These are phyloP conservation scores for Hydnomerulius pinastri DNA, from an alignment of 768 basidiomycete genomes.

Conservation along the genomic window DNA sequence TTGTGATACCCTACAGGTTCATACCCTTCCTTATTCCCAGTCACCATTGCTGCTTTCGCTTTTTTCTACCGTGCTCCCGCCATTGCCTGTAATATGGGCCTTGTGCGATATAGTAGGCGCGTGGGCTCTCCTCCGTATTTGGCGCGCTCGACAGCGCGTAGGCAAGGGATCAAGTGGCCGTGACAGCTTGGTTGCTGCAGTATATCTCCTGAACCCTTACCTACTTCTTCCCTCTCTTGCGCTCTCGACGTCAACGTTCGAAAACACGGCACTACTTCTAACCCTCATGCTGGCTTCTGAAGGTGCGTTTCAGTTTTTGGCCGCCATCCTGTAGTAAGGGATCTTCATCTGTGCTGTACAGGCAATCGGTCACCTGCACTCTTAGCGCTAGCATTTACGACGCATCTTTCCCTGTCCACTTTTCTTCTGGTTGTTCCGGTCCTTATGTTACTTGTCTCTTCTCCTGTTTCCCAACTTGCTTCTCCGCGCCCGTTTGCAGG, in stretches of 20 bases:
- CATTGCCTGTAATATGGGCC: slow-evolving; percentile 68
- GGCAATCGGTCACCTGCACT: slow-evolving; percentile 61
- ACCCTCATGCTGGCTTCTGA: slow-evolving; percentile 69
- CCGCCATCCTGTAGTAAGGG: not conserved
- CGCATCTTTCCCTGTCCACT: slow-evolving; percentile 74
- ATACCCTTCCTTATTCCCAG: slow-evolving; percentile 39
- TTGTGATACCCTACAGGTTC: not conserved
- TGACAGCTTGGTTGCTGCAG: slow-evolving; percentile 62
- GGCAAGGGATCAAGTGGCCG: slow-evolving; percentile 40
- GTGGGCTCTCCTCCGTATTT: slow-evolving; percentile 66
- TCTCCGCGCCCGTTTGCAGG: slow-evolving; percentile 46
- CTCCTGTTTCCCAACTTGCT: slow-evolving; percentile 68
- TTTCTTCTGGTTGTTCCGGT: slow-evolving; percentile 67
- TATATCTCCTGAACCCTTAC: slow-evolving; percentile 90
- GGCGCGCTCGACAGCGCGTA: slow-evolving; percentile 61
- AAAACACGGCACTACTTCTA: slow-evolving; percentile 71
- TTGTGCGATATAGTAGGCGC: slow-evolving; percentile 67
- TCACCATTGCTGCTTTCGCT: slow-evolving; percentile 78
- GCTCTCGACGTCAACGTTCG: slow-evolving; percentile 78
- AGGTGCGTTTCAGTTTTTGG: slow-evolving; percentile 45
- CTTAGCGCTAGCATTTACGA: slow-evolving; percentile 67
- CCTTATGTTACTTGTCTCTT: slow-evolving; percentile 59
- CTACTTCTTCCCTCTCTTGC: slow-evolving; percentile 77
- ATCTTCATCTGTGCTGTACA: slow-evolving; percentile 29
- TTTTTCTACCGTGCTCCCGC: slow-evolving; percentile 71